Evolutionary conservation across 768 basidiomycete species (phyloP).

Genomic region (Lactifluus subvellereus): DNA sequence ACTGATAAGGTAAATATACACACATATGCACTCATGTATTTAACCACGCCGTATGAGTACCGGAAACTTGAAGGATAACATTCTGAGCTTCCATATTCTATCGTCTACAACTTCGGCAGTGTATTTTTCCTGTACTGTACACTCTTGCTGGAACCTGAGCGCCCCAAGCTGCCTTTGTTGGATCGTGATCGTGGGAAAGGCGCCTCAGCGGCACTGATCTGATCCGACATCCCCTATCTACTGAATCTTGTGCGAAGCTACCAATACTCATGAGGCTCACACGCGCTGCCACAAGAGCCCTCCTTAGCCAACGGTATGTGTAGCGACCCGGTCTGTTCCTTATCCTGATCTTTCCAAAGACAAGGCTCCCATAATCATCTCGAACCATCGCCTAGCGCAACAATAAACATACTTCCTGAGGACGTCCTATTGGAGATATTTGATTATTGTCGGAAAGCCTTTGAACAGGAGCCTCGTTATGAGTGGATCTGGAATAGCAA

Average conservation of each 20-base stretch:
- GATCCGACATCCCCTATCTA: neutral
- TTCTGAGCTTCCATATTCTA: too few species aligned
- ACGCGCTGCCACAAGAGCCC: neutral
- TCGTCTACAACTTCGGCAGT: too few species aligned
- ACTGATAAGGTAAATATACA: too few species aligned
- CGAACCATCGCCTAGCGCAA: neutral
- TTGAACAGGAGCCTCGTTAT: neutral
- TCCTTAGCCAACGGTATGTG: neutral
- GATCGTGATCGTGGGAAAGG: too few species aligned
- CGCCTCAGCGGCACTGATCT: too few species aligned
- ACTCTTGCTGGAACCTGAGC: too few species aligned
- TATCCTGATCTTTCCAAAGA: neutral
- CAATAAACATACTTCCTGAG: neutral
- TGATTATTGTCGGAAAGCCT: neutral
- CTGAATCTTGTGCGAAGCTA: too few species aligned
- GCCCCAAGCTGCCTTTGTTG: too few species aligned
- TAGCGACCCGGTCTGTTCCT: neutral
- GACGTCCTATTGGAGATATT: constrained; percentile 1
- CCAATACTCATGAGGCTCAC: neutral
- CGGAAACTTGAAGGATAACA: too few species aligned
- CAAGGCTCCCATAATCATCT: neutral
- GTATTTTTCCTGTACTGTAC: too few species aligned
- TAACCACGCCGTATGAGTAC: too few species aligned
- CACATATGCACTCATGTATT: too few species aligned
- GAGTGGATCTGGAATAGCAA: neutral